phyloP scores from a whole-genome alignment of 176 grass and related monocot genomes.

The Metroxylon sagu region DNA sequence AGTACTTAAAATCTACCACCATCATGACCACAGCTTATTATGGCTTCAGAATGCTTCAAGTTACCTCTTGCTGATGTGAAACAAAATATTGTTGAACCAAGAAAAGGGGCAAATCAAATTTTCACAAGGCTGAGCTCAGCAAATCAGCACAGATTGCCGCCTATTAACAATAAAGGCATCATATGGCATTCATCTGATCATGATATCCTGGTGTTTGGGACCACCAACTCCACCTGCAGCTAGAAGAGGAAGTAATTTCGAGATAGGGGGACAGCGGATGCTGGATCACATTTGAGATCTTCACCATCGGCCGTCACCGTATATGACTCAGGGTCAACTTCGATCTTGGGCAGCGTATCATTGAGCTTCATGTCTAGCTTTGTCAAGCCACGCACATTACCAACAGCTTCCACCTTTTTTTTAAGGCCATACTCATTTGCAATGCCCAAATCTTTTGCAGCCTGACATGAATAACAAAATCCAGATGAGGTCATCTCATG shows the following conservation, averaged over 20 bases:
- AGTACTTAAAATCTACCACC: too few species aligned
- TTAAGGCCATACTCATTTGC: conserved; percentile 43
- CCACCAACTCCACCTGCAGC: neutral
- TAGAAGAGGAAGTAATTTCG: conserved; percentile 96
- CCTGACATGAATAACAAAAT: conserved; percentile 31
- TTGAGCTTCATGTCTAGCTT: conserved; percentile 93
- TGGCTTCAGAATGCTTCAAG: too few species aligned
- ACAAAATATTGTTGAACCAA: too few species aligned
- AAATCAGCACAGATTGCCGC: too few species aligned
- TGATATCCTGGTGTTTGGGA: too few species aligned
- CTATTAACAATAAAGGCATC: too few species aligned
- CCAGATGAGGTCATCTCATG: neutral
- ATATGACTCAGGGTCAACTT: conserved; percentile 75
- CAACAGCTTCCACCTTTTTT: conserved; percentile 70
- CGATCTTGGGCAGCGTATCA: conserved; percentile 60
- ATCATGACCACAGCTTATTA: too few species aligned
- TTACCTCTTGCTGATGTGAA: too few species aligned
- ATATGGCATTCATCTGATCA: too few species aligned
- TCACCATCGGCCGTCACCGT: conserved; percentile 65
- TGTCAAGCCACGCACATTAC: conserved; percentile 44
- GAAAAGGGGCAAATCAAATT: too few species aligned
- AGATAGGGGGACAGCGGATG: conserved; percentile 54
- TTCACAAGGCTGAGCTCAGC: too few species aligned
- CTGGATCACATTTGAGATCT: conserved; percentile 49
- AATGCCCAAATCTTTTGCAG: conserved; percentile 56